Evolutionary conservation across 2,329 filamentous ascomycete species (phyloP), one percentile per base, ranked within the genome.

Genomic region (Cladosporium sp.): DNA sequence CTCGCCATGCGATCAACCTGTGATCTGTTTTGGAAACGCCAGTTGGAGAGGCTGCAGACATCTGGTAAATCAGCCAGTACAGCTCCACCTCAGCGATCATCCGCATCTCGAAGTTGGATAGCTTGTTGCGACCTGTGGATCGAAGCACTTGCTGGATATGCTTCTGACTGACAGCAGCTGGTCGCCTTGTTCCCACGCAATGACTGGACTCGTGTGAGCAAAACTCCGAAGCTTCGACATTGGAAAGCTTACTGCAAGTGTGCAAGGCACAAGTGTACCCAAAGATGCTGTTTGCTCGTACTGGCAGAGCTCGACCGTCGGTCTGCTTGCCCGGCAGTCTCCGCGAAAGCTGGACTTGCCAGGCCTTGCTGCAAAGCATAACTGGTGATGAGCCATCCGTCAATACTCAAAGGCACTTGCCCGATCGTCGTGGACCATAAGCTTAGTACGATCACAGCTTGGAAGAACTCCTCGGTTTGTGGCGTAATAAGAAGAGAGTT

Each of bases 401-500:
- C 80, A 32, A 82, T 76, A 53, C 78, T 79, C 64, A 82, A 67
- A 0, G 79, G 80, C 11, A 78, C 74, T 63, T 81, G 78, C 1
- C 79, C 79, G 28, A 81, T 79, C 1, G 80, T 82, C 0, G 79
- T 82, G 5, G 80, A 82, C 80, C 80, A 82, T 70, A 82, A 70
- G 59, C 77, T 78, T 5, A 82, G 70, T n/a, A 82, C 73, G 1
- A 82, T 67, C 8, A 74, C 72, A 8, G 79, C 77, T 68, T 82
- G 80, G 51, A 82, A 81, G 67, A 81, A 82, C 26, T 79, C 78
- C 13, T 80, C 71, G 2, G 76, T 67, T 57, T 82, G 80, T 5
- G 79, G 78, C 3, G 76, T 74, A 2, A 70, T 68, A 5, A 82
- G 73, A 34, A 81, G 69, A 0, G 73, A 70, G 4, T 66, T 66